Percentiles rank a stretch among this genome's conserved stretches.
These are phyloP conservation scores for Gautieria morchelliformis DNA, from an alignment of 768 basidiomycete species.

Conservation along the genomic window DNA sequence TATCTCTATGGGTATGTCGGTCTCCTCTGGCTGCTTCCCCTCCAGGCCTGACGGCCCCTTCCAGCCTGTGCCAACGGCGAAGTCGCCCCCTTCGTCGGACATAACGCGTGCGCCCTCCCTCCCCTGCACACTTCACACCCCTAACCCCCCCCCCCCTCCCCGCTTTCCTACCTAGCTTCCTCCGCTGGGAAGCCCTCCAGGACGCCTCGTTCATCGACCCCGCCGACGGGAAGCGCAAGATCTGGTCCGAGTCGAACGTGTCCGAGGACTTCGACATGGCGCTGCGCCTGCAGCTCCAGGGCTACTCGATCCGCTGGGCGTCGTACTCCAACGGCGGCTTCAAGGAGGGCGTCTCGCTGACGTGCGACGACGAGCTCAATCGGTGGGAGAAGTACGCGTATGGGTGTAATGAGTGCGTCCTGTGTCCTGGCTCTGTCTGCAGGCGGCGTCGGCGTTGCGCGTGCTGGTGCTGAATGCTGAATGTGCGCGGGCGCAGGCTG, in stretches of 20 bases:
- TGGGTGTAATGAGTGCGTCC: conserved; percentile 19
- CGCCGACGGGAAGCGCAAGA: conserved; percentile 39
- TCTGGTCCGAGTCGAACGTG: conserved; percentile 60
- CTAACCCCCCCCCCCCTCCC: background rate
- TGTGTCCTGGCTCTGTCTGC: background rate
- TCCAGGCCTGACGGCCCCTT: background rate
- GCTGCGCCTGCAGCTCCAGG: conserved; percentile 46
- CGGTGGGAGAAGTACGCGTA: conserved; percentile 88
- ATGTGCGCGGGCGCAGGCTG: conserved; percentile 28
- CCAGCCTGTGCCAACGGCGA: conserved; percentile 61
- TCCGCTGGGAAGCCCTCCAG: conserved; percentile 50
- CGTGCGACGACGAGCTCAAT: conserved; percentile 84
- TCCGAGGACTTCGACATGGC: conserved; percentile 69
- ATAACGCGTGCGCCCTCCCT: conserved; percentile 52
- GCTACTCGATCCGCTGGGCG: conserved; percentile 77
- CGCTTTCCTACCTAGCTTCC: conserved; percentile 25
- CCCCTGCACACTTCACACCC: too few relatives aligned
- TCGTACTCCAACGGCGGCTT: conserved; percentile 80
- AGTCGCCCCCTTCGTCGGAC: conserved; percentile 76
- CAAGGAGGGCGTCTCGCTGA: conserved; percentile 86
- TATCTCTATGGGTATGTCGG: conserved; percentile 51
- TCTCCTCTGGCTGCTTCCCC: background rate
- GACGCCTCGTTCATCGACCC: conserved; percentile 45
- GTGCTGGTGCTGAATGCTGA: conserved; percentile 1
- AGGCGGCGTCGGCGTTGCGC: background rate